Evolutionary conservation across 1,139 yeast genomes (phyloP).

Genomic region (Kodamaea suecica): DNA sequence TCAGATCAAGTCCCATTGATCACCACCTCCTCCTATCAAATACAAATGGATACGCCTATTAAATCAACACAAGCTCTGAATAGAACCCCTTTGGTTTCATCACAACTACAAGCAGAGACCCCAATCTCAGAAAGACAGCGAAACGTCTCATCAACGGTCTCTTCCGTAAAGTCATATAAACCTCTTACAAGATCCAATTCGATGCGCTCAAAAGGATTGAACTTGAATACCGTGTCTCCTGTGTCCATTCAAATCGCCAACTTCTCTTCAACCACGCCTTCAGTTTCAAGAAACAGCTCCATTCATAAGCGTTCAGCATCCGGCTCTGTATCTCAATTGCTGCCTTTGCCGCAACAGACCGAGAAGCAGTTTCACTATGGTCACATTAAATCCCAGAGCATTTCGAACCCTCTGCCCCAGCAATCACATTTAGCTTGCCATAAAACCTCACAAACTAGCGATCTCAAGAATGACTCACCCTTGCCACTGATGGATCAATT

Average conservation of each 20-base stretch:
- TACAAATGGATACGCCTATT: no score
- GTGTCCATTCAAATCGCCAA: conserved; percentile 4
- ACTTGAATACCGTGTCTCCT: conserved; percentile 35
- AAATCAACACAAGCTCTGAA: no score
- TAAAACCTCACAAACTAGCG: conserved; percentile 1
- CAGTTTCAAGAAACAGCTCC: no score
- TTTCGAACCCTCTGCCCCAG: no score
- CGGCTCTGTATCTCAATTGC: background rate
- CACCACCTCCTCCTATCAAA: no score
- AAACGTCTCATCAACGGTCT: conserved; percentile 3
- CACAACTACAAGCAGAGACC: no score
- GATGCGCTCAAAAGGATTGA: conserved; percentile 27
- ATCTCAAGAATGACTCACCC: conserved; percentile 18
- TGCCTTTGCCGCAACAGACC: conserved; percentile 1
- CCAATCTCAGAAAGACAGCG: conserved; percentile 1
- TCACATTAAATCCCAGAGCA: no score
- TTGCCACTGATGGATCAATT: conserved; percentile 35
- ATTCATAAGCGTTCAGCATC: conserved; percentile 7
- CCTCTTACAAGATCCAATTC: conserved; percentile 9
- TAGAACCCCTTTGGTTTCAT: no score
- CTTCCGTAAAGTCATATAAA: background rate
- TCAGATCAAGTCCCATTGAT: no score
- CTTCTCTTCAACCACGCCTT: background rate
- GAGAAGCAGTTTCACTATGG: background rate
- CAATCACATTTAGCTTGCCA: background rate